Base-by-base conservation (phyloP, 305 asterid species). In the Stenogyne calaminthoides region DNA sequence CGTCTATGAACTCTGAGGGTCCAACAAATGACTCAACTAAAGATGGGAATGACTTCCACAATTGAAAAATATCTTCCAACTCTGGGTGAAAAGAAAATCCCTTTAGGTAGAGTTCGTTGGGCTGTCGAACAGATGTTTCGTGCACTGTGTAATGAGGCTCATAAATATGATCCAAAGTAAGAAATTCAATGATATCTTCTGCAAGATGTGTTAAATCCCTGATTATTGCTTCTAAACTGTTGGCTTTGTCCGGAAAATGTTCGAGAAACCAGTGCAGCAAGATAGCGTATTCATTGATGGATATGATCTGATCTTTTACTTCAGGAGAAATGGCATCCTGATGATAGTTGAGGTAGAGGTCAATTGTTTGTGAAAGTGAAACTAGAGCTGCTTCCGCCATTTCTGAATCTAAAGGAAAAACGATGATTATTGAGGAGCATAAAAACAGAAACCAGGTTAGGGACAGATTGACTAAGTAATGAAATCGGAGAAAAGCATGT, bases 311-410 rank as follows among this genome's bases (percentile, higher is more conserved):
- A 8, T 22, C 0, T 25, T 25, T 9, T 3, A 56, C 18, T 20
- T 8, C 18, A 8, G 55, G 46, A 16, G 75, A 40, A 40, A 39
- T 8, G 32, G 19, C 3, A 27, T 22, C 4, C 9, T 25, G 67
- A 22, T 57, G 75, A 37, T 70, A 12, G 2, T 57, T 57, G 11
- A 39, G 32, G 58, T n/a, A 2, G 44, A 70, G 22, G 14, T 56
- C 25, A 40, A 40, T 42, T 18, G 62, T 56, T 56, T 56, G 62
- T 9, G 62, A 19, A 27, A 58, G 64, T 58, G 40, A 58, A 5
- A 27, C 40, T 6, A 58, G 64, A 58, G 64, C 64, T 58, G 64
- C 40, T 25, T 11, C 27, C 12, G 64, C 64, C 64, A 58, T 52
- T 52, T 52, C 15, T 49, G 56, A 7, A 49, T 49, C 2, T 15